phyloP scores from a whole-genome alignment of 2,329 filamentous ascomycete species.

The Cercospora sp. region DNA sequence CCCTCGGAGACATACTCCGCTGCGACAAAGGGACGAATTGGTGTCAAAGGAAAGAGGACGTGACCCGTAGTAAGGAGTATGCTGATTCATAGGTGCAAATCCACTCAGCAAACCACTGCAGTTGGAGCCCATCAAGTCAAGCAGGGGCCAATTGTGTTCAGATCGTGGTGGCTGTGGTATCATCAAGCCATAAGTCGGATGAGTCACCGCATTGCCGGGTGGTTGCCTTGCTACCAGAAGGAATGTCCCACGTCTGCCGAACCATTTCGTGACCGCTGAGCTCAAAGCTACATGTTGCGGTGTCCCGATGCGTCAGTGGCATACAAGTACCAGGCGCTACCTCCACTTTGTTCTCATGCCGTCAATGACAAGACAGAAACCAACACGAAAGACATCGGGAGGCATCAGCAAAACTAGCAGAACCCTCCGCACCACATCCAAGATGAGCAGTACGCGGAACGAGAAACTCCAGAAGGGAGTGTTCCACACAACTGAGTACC shows the following conservation, averaged over 20 bases:
- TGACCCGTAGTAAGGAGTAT: not conserved
- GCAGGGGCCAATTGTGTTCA: not conserved
- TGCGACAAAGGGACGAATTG: not conserved
- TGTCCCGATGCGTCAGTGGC: not conserved
- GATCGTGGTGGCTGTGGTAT: not conserved
- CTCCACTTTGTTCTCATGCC: not conserved
- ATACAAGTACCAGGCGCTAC: not conserved
- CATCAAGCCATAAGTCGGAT: not conserved
- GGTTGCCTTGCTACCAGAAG: not conserved
- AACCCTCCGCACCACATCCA: not conserved
- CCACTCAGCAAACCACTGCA: not conserved
- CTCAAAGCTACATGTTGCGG: not conserved
- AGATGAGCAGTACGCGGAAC: not conserved
- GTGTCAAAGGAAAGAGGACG: not conserved
- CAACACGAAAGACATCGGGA: not conserved
- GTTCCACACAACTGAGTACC: not conserved
- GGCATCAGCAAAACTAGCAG: not conserved
- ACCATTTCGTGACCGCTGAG: not conserved
- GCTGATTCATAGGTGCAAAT: not conserved
- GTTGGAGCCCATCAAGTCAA: not conserved
- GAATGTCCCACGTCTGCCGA: not conserved
- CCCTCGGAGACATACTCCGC: not conserved
- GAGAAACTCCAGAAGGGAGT: not conserved
- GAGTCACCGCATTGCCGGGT: not conserved
- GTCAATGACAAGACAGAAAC: not conserved